Conservation (phyloP, 2,329 filamentous ascomycete species). For the Trichoderma aggressivum region DNA sequence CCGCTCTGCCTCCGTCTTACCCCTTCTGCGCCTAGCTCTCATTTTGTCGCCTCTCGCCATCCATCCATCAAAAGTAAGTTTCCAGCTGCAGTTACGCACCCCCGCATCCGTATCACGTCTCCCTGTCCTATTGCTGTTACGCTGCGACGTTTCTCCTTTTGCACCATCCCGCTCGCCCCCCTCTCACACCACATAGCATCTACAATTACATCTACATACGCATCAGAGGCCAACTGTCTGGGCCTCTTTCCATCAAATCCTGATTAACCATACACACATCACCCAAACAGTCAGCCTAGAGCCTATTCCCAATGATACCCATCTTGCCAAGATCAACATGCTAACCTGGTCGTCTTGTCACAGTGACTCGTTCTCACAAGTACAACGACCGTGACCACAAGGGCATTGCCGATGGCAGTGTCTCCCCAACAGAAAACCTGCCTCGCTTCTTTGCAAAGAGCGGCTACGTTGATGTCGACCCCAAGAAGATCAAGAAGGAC, state of each 20-base stretch:
- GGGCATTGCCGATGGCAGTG: conserved; percentile 71
- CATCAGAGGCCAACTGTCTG: neutral
- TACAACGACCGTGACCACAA: conserved; percentile 89
- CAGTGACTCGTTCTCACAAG: conserved; percentile 98
- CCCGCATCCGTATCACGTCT: conserved; percentile 9
- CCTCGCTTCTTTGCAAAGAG: conserved; percentile 92
- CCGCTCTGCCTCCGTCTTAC: conserved; percentile 12
- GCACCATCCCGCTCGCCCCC: neutral
- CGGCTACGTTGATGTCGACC: conserved; percentile 75
- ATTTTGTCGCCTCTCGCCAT: conserved; percentile 11
- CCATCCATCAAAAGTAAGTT: conserved; percentile 21
- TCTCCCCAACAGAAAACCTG: conserved; percentile 65
- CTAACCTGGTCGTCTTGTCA: neutral
- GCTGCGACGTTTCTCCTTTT: neutral
- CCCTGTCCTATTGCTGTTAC: neutral
- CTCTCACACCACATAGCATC: neutral
- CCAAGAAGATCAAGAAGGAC: conserved; percentile 96
- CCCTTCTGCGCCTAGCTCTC: conserved; percentile 1
- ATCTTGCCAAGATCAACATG: neutral
- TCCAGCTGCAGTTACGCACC: conserved; percentile 11
- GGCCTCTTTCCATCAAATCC: neutral
- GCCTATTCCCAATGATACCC: neutral
- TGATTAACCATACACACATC: neutral
- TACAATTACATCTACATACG: neutral
- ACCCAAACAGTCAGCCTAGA: neutral